These are phyloP conservation scores for Boletellus sp. DNA, from an alignment of 768 basidiomycete species.

Conservation along the genomic window DNA sequence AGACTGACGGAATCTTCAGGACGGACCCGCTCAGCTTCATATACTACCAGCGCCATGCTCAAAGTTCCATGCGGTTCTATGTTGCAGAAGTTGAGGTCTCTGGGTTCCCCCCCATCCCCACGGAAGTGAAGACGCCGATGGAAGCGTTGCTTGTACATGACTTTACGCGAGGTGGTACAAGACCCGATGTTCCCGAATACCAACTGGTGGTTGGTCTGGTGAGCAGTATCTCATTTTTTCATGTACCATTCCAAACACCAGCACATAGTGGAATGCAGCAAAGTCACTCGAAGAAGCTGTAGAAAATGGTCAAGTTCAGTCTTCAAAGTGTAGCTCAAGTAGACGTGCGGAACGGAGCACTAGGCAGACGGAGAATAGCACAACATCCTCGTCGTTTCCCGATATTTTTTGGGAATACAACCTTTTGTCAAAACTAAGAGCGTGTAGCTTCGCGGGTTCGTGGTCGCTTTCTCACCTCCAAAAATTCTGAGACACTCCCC, in stretches of 20 bases:
- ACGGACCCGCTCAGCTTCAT: conserved; percentile 33
- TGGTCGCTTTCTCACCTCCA: neutral
- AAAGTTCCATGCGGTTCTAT: conserved; percentile 62
- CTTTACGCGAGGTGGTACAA: conserved; percentile 28
- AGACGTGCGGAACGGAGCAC: conserved; percentile 1
- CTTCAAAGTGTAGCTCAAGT: neutral
- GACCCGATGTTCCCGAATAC: conserved; percentile 14
- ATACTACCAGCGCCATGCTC: conserved; percentile 52
- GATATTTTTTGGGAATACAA: neutral
- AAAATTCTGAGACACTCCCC: neutral
- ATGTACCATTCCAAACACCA: neutral
- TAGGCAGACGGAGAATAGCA: neutral
- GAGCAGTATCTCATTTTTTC: neutral
- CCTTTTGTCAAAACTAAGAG: conserved; percentile 14
- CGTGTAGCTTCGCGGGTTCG: conserved; percentile 27
- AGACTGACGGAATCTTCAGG: conserved; percentile 11
- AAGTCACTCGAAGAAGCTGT: conserved; percentile 32
- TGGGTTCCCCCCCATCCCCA: conserved; percentile 14
- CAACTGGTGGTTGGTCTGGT: conserved; percentile 43
- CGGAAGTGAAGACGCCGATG: conserved; percentile 21
- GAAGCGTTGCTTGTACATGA: conserved; percentile 35
- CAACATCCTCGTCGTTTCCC: neutral
- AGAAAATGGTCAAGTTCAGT: conserved; percentile 4
- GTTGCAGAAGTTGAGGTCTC: conserved; percentile 40
- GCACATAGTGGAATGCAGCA: conserved; percentile 44